These are phyloP conservation scores for Sporothrix sp. DNA, from an alignment of 2,329 filamentous ascomycete species.

Conservation along the genomic window DNA sequence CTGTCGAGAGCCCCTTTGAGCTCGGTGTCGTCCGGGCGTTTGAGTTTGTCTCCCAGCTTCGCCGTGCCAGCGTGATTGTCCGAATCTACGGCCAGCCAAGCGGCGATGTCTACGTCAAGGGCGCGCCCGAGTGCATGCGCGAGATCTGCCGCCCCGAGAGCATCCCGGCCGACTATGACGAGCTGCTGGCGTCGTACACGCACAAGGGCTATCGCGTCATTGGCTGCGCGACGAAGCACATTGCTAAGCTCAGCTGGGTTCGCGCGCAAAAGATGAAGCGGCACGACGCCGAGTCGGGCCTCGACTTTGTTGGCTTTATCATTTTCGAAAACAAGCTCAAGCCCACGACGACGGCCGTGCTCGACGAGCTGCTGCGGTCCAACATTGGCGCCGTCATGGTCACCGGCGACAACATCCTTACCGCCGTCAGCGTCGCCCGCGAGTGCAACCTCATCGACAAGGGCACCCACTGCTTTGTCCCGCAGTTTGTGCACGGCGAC, in stretches of 20 bases:
- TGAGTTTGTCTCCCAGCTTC: constrained; percentile 88
- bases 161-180: constrained; percentile 83
- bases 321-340: constrained; percentile 99
- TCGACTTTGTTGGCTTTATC: constrained; percentile 92
- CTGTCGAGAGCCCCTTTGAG: constrained; percentile 50
- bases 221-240: constrained; percentile 81
- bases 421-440: constrained; percentile 87
- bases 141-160: constrained; percentile 80
- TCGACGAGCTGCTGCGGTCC: constrained; percentile 72
- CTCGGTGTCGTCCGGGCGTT: constrained; percentile 86
- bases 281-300: constrained; percentile 67
- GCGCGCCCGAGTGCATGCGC: constrained; percentile 91
- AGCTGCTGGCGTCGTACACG: constrained; percentile 81
- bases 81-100: constrained; percentile 77
- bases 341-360: constrained; percentile 67
- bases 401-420: constrained; percentile 95
- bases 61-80: constrained; percentile 86
- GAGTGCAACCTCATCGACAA: constrained; percentile 78
- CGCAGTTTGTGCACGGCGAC: constrained; percentile 73
- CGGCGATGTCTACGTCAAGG: constrained; percentile 87
- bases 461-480: constrained; percentile 82
- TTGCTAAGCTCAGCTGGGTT: constrained; percentile 82
- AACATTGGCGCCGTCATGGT: constrained; percentile 91
- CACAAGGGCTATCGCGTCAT: constrained; percentile 96
- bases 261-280: constrained; percentile 92